A percentile compares a stretch with the other conserved stretches of the same genome.
Conservation (phyloP, 768 basidiomycete species). For the Suillus subalutaceus region DNA sequence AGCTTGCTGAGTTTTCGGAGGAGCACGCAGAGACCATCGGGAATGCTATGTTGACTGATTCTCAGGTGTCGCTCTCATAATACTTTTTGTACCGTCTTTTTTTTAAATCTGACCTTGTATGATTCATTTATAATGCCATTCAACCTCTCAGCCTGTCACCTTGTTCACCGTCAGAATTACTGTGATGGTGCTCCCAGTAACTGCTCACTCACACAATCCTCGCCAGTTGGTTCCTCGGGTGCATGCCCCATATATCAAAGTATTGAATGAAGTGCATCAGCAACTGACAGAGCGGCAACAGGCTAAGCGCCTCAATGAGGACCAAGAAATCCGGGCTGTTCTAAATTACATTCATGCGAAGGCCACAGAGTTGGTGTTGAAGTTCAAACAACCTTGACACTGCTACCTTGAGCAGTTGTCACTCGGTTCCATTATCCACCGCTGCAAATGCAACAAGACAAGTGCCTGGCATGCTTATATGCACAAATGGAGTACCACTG, state of each 20-base stretch:
- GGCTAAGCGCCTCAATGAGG: not conserved
- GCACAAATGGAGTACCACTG: too few species aligned
- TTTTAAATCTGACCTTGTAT: not conserved
- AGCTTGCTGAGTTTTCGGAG: not conserved
- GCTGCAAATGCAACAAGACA: too few species aligned
- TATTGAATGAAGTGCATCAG: not conserved
- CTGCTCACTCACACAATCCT: not conserved
- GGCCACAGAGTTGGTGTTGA: not conserved
- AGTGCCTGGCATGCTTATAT: too few species aligned
- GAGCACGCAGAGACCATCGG: not conserved
- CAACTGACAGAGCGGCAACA: not conserved
- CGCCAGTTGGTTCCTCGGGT: not conserved
- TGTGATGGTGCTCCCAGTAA: not conserved
- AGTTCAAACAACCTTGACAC: not conserved
- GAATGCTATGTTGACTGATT: conserved; percentile 1
- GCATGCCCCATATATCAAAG: not conserved
- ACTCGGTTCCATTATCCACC: too few species aligned
- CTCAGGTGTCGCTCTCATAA: not conserved
- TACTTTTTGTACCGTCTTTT: not conserved
- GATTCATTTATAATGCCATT: not conserved
- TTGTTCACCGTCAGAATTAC: not conserved
- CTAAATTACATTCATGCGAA: not conserved
- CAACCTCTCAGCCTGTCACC: not conserved
- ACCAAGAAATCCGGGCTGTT: not conserved
- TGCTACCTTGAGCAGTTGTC: too few species aligned